A percentile compares a stretch with the other conserved stretches of the same genome.
These are phyloP conservation scores for Elaeis guineensis DNA, from an alignment of 176 grass and related monocot genomes.

Conservation along the genomic window DNA sequence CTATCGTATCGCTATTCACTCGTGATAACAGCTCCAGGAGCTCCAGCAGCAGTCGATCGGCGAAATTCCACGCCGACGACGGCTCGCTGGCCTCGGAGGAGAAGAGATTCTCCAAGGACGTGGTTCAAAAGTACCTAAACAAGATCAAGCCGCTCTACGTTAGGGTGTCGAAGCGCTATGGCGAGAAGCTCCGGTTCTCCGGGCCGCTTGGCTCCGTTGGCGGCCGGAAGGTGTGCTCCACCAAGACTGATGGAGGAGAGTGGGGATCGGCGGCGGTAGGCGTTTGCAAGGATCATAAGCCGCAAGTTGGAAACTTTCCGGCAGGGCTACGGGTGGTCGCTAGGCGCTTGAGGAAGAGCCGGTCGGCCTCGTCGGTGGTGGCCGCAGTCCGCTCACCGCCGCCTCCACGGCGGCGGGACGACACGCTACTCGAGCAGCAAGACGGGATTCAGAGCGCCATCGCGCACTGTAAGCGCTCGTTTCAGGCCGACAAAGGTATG, in stretches of 20 bases:
- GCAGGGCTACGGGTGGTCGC: constrained; percentile 19
- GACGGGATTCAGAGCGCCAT: constrained; percentile 96
- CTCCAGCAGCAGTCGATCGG: constrained; percentile 20
- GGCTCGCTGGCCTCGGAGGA: constrained; percentile 25
- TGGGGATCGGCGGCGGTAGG: background rate
- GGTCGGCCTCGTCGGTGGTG: constrained; percentile 45
- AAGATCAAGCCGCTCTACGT: constrained; percentile 63
- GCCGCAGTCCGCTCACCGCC: constrained; percentile 8
- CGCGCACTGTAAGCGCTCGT: constrained; percentile 89
- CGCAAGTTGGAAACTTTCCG: background rate
- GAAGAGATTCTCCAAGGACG: constrained; percentile 19
- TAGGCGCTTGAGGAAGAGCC: constrained; percentile 43
- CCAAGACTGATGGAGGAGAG: background rate
- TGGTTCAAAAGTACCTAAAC: constrained; percentile 57
- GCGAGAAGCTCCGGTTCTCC: constrained; percentile 5
- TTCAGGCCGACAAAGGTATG: constrained; percentile 33
- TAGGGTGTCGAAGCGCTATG: constrained; percentile 12
- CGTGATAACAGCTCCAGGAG: constrained; percentile 53
- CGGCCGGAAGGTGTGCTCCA: background rate
- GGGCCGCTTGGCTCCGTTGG: constrained; percentile 21
- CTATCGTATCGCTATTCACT: constrained; percentile 36
- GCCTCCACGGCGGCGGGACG: constrained; percentile 39
- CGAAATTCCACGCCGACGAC: constrained; percentile 23
- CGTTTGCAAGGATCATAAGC: too few relatives aligned
- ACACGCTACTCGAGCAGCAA: constrained; percentile 72